These are phyloP conservation scores for Bigelowiella natans DNA, from an alignment of 78 protist genomes.

Conservation along the genomic window DNA sequence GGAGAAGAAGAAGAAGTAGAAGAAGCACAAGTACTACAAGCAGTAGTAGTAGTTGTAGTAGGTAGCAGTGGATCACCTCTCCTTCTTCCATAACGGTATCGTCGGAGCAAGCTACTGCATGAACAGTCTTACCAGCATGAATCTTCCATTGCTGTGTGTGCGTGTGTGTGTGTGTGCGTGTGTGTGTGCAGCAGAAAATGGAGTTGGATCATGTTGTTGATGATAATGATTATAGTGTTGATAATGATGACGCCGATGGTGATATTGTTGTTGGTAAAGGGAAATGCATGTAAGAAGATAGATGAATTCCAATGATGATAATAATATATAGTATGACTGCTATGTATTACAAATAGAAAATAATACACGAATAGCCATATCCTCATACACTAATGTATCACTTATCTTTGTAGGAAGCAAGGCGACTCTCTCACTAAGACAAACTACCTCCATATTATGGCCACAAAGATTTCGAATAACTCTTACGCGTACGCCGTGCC, in stretches of 20 bases:
- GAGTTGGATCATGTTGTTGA: too few relatives aligned
- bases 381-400: not conserved
- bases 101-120: not conserved
- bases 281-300: not conserved
- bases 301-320: not conserved
- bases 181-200: not conserved
- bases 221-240: too few relatives aligned
- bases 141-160: not conserved
- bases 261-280: too few relatives aligned
- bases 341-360: not conserved
- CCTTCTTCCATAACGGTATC: not conserved
- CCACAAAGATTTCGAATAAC: not conserved
- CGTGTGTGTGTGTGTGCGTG: not conserved
- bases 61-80: not conserved
- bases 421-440: not conserved
- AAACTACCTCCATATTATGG: not conserved
- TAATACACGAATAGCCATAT: not conserved
- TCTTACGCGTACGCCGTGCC: too few relatives aligned
- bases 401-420: too few relatives aligned
- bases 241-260: too few relatives aligned
- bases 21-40: not conserved
- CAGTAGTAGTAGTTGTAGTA: not conserved
- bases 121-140: not conserved
- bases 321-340: not conserved
- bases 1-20: not conserved